phyloP scores from a whole-genome alignment of 2,329 filamentous ascomycete species.

The Aspergillus aculeatinus region DNA sequence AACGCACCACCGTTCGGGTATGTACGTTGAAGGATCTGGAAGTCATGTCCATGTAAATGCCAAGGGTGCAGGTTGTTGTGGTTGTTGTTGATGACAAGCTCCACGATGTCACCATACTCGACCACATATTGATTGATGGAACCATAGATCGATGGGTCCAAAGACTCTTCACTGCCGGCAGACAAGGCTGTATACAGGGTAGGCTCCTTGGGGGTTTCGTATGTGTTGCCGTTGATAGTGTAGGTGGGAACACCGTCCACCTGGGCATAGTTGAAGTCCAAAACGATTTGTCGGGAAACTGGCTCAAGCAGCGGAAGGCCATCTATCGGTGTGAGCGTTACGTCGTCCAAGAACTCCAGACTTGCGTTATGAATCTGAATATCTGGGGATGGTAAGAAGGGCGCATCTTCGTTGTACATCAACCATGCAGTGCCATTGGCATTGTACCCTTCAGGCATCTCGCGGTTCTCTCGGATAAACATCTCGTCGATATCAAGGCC shows the following conservation, averaged over 20 bases:
- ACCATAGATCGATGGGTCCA: constrained; percentile 64
- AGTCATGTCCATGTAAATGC: constrained; percentile 55
- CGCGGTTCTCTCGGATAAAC: constrained; percentile 29
- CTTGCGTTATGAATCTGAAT: constrained; percentile 58
- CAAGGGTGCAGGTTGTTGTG: constrained; percentile 46
- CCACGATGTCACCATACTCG: constrained; percentile 53
- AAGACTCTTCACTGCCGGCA: constrained; percentile 51
- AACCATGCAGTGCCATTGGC: constrained; percentile 51
- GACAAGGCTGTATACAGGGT: constrained; percentile 74
- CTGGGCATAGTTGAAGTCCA: constrained; percentile 61
- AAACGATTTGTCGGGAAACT: constrained; percentile 30
- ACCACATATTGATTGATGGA: constrained; percentile 68
- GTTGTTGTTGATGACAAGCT: constrained; percentile 39
- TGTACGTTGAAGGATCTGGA: constrained; percentile 43
- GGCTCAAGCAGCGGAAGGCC: constrained; percentile 27
- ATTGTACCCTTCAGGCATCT: constrained; percentile 65
- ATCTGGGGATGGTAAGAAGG: constrained; percentile 49
- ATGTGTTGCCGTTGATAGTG: constrained; percentile 76
- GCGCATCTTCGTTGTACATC: constrained; percentile 52
- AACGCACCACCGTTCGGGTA: constrained; percentile 28
- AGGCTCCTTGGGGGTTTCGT: constrained; percentile 71
- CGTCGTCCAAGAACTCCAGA: constrained; percentile 66
- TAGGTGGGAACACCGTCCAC: constrained; percentile 62
- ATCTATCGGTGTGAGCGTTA: constrained; percentile 27
- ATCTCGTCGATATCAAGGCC: constrained; percentile 66